A percentile compares a stretch with the other conserved stretches of the same genome.
phyloP scores from a whole-genome alignment of 257 asterid species.

The Mitragyna speciosa region DNA sequence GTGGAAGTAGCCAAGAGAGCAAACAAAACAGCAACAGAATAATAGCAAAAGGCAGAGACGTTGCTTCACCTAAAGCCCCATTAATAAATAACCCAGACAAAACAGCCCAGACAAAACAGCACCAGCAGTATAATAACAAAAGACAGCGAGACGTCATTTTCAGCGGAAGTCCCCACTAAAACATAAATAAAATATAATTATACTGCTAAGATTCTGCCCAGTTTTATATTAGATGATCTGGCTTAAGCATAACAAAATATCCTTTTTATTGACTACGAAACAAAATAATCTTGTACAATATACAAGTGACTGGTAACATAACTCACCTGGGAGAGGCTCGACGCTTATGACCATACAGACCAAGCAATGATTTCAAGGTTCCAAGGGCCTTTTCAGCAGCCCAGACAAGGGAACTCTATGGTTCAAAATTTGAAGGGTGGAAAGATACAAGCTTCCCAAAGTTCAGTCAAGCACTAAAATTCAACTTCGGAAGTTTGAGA shows the following conservation, averaged over 20 bases:
- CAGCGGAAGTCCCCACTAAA: no score
- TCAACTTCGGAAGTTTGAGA: background rate
- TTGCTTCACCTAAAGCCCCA: no score
- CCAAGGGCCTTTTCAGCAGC: slow-evolving; percentile 95
- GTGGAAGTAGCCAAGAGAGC: background rate
- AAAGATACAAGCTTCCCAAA: background rate
- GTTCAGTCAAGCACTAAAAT: background rate
- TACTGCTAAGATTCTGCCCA: background rate
- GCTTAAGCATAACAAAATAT: background rate
- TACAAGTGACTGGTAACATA: slow-evolving; percentile 18
- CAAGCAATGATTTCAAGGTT: slow-evolving; percentile 61
- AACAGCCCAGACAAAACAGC: background rate
- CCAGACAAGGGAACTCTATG: slow-evolving; percentile 32
- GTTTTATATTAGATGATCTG: background rate
- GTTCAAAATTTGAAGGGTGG: background rate
- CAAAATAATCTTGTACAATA: background rate
- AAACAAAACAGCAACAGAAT: background rate
- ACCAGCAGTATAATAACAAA: background rate
- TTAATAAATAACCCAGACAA: no score
- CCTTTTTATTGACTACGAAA: background rate
- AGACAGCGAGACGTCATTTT: background rate
- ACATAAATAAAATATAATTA: background rate
- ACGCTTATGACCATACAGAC: slow-evolving; percentile 60
- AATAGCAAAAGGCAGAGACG: no score
- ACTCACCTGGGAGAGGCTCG: slow-evolving; percentile 86